Evolutionary conservation across 2,329 filamentous ascomycete genomes (phyloP), one percentile per base, ranked within the genome.

Genomic region (Clarireedia monteithiana): DNA sequence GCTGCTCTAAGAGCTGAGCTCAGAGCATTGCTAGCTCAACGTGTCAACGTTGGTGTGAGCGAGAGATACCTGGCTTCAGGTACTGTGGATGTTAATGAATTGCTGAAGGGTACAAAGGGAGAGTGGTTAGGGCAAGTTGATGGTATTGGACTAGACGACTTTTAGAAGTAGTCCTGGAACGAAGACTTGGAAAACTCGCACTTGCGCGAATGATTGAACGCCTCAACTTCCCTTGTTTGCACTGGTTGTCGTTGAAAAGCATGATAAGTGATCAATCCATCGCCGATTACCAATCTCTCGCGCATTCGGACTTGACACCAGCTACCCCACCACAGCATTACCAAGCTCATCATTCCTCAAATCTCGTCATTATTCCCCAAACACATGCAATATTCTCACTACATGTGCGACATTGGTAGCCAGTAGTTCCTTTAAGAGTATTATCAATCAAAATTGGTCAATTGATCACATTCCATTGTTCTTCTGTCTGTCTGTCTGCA

Each of bases 41-140:
- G 89, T 58, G 81, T 96, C 55, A 96, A 96, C 67, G 78, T 90
- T 15, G 91, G 92, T 6, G 89, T 96, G 26, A 95, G 89, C 67
- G 89, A 91, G 73, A 81, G 79, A 66, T 97, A 96, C 71, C 76
- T 96, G 59, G 89, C 90, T 0, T 81, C 83, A n/a, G 89, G 90
- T 0, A 76, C 81, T n/a, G 82, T 96, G n/a, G 88, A 96, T 73
- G 77, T 96, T 5, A 85, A 85, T 51, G 78, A 89, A 63, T 70
- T 96, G 66, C 64, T 86, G 55, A 77, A 74, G 55, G 82, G 82
- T n/a, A 79, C 77, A 40, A 82, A 83, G 59, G 81, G 85, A 1
- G 81, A 69, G 17, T 70, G 69, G 53, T 52, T 70, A 5, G 68
- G 68, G 7, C 63, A 64, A 47, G 61, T 70, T 17, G 66, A 68